These are phyloP conservation scores for Mrakia gelida DNA, from an alignment of 768 basidiomycete genomes.

Conservation along the genomic window DNA sequence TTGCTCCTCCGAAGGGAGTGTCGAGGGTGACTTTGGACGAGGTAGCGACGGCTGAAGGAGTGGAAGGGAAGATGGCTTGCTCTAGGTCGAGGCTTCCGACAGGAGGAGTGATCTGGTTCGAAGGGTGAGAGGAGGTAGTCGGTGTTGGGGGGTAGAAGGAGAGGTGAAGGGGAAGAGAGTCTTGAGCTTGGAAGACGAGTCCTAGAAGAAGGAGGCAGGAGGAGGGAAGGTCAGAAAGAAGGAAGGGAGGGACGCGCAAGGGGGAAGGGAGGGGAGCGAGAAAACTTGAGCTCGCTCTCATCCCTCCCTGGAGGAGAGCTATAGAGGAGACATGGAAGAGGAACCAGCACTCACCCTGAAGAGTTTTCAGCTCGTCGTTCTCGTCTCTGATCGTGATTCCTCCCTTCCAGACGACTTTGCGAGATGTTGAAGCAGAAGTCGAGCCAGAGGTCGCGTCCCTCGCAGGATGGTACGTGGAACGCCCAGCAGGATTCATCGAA, in stretches of 20 bases:
- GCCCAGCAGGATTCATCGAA: not conserved
- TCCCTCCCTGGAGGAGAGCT: not conserved
- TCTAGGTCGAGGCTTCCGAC: not conserved
- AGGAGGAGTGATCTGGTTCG: not conserved
- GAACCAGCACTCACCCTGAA: not conserved
- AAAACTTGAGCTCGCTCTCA: not conserved
- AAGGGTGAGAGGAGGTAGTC: not conserved
- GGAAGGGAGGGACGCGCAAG: not conserved
- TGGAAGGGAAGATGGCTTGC: not conserved
- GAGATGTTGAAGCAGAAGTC: not conserved
- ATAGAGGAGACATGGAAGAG: not conserved
- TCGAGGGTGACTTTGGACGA: conserved; percentile 13
- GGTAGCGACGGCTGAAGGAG: not conserved
- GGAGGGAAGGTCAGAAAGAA: not conserved
- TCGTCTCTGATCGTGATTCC: not conserved
- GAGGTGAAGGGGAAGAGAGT: not conserved
- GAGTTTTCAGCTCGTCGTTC: not conserved
- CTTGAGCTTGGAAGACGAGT: not conserved
- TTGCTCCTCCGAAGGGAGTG: conserved; percentile 10
- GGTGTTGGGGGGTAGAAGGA: conserved; percentile 8
- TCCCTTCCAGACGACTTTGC: conserved; percentile 3
- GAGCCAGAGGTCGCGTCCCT: not conserved
- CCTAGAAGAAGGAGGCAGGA: not conserved
- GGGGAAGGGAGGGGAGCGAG: not conserved
- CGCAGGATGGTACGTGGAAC: not conserved